These are phyloP conservation scores for Rubroshorea leprosula DNA, from an alignment of 345 rosid genomes.

Conservation along the genomic window DNA sequence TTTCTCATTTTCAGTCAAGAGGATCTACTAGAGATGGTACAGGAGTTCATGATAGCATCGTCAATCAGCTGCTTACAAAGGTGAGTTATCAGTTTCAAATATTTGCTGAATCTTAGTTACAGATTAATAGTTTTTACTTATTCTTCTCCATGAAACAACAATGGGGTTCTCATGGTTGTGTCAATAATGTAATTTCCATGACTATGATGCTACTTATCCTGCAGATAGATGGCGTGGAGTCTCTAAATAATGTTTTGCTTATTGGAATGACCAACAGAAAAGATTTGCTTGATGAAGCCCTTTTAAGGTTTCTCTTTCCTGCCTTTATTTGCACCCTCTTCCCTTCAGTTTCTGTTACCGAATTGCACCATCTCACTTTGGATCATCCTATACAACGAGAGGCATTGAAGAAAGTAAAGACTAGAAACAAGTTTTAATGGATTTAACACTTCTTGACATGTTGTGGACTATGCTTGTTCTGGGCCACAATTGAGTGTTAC, in stretches of 20 bases:
- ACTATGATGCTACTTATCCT: slow-evolving; percentile 23
- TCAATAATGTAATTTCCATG: background rate
- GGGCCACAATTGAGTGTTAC: background rate
- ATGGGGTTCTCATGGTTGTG: slow-evolving; percentile 4
- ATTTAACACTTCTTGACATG: too few species aligned
- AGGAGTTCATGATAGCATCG: slow-evolving; percentile 97
- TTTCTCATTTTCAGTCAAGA: slow-evolving; percentile 58
- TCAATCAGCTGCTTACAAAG: slow-evolving; percentile 97
- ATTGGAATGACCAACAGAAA: slow-evolving; percentile 99
- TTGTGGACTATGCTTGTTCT: background rate
- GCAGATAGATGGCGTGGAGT: slow-evolving; percentile 99
- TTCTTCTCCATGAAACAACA: slow-evolving; percentile 8
- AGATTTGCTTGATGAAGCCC: slow-evolving; percentile 99
- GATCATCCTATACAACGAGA: background rate
- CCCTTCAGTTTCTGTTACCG: slow-evolving; percentile 1
- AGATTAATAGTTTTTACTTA: background rate
- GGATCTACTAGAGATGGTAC: slow-evolving; percentile 97
- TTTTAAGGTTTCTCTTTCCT: slow-evolving; percentile 59
- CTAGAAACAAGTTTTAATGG: background rate
- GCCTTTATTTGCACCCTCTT: slow-evolving; percentile 6
- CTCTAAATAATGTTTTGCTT: slow-evolving; percentile 93
- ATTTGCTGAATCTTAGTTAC: background rate
- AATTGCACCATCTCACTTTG: background rate
- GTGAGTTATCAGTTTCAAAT: slow-evolving; percentile 30
- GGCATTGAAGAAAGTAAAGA: slow-evolving; percentile 4